phyloP scores from a whole-genome alignment of 2,329 filamentous ascomycete species.

The Akanthomyces muscarius region DNA sequence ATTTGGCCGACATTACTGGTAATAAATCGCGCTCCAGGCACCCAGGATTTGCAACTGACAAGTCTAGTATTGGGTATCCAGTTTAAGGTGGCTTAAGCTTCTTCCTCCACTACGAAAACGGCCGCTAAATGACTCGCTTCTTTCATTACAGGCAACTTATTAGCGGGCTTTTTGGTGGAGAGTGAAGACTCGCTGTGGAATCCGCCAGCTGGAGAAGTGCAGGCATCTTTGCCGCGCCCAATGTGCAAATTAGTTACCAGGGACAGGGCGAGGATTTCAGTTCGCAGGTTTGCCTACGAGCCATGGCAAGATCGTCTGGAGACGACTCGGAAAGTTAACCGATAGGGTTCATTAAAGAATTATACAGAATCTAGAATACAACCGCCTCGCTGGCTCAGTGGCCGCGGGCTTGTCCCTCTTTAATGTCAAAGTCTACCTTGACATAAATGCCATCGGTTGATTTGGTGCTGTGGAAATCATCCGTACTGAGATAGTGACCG shows the following conservation, averaged over 20 bases:
- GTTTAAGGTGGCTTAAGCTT: not conserved
- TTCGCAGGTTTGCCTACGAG: not conserved
- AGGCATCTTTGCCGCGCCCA: not conserved
- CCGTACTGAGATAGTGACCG: constrained; percentile 18
- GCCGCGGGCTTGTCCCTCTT: constrained; percentile 23
- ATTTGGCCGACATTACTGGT: not conserved
- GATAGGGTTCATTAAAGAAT: not conserved
- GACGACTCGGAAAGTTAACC: not conserved
- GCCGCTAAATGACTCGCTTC: constrained; percentile 6
- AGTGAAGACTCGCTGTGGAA: not conserved
- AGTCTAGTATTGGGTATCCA: not conserved
- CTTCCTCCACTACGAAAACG: not conserved
- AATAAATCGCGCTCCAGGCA: not conserved
- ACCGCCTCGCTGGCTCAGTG: not conserved
- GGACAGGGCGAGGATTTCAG: not conserved
- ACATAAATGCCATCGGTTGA: constrained; percentile 33
- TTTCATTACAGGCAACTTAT: constrained; percentile 3
- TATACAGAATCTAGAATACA: not conserved
- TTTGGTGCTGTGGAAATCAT: constrained; percentile 24
- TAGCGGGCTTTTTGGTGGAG: constrained; percentile 1
- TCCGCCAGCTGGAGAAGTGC: not conserved
- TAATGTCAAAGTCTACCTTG: constrained; percentile 34
- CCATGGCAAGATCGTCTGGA: not conserved
- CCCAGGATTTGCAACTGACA: not conserved
- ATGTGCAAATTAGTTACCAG: not conserved